Conservation (phyloP, 345 rosid species). For the Populus ilicifolia region DNA sequence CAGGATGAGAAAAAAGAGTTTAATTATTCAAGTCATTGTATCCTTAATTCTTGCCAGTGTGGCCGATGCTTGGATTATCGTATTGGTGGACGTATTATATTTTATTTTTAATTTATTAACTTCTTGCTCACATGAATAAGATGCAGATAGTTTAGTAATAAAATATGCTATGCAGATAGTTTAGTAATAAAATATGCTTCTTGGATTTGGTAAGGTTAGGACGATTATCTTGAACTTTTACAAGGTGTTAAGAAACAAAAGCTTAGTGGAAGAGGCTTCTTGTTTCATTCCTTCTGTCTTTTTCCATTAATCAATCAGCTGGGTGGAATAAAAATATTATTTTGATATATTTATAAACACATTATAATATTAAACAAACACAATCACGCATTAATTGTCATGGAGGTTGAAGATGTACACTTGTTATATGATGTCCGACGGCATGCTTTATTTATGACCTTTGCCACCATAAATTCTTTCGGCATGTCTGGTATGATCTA, state of each 20-base stretch:
- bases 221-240: neutral
- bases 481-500: too few species aligned
- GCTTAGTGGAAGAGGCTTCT: neutral
- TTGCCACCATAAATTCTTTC: too few species aligned
- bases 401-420: too few species aligned
- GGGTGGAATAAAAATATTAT: too few species aligned
- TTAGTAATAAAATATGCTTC: neutral
- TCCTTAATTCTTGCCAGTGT: neutral
- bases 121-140: conserved; percentile 6
- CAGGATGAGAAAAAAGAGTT: neutral
- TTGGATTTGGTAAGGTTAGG: neutral
- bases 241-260: neutral
- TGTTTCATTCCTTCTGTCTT: neutral
- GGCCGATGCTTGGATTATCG: neutral
- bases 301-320: neutral
- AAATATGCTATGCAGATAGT: neutral
- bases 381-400: too few species aligned
- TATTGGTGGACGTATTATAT: conserved; percentile 13
- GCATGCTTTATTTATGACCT: too few species aligned
- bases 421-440: too few species aligned
- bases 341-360: too few species aligned
- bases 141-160: neutral
- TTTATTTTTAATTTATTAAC: conserved; percentile 16
- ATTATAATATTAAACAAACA: too few species aligned
- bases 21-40: conserved; percentile 7